A percentile compares a stretch with the other conserved stretches of the same genome.
These are phyloP conservation scores for Meira nashicola DNA, from an alignment of 1,284 basidiomycete species.

Conservation along the genomic window DNA sequence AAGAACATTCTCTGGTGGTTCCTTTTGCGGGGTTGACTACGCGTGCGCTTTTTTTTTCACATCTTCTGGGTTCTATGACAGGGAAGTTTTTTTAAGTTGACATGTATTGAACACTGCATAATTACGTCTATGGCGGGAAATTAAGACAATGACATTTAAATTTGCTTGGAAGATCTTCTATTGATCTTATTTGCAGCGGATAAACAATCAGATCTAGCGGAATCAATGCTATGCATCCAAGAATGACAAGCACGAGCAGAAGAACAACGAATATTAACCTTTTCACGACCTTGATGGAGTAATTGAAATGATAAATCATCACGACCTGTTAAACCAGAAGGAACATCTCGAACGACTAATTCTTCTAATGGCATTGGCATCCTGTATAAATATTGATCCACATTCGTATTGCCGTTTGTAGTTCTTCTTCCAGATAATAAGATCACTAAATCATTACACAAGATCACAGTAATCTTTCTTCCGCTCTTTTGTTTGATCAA, in stretches of 20 bases:
- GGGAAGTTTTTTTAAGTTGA: no score
- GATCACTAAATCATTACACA: constrained; percentile 51
- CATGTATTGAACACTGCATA: no score
- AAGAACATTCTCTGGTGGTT: no score
- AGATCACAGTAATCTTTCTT: constrained; percentile 62
- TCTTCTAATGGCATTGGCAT: constrained; percentile 38
- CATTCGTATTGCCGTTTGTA: constrained; percentile 6
- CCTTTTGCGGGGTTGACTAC: no score
- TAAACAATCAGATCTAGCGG: constrained; percentile 14
- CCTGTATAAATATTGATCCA: constrained; percentile 22
- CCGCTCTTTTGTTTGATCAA: constrained; percentile 78
- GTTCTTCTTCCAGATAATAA: constrained; percentile 21
- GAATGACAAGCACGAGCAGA: constrained; percentile 10
- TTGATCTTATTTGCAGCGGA: constrained; percentile 4
- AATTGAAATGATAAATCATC: constrained; percentile 21
- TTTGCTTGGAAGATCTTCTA: no score
- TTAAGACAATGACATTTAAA: no score
- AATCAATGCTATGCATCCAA: constrained; percentile 20
- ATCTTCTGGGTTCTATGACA: no score
- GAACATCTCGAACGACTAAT: constrained; percentile 21
- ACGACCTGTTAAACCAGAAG: constrained; percentile 12
- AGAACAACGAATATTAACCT: constrained; percentile 10
- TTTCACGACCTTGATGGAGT: constrained; percentile 15
- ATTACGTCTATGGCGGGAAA: no score
- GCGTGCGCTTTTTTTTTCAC: no score